Percentiles rank a stretch among this genome's conserved stretches.
phyloP scores from a whole-genome alignment of 139 green algal species.

The Chlorella sp. region DNA sequence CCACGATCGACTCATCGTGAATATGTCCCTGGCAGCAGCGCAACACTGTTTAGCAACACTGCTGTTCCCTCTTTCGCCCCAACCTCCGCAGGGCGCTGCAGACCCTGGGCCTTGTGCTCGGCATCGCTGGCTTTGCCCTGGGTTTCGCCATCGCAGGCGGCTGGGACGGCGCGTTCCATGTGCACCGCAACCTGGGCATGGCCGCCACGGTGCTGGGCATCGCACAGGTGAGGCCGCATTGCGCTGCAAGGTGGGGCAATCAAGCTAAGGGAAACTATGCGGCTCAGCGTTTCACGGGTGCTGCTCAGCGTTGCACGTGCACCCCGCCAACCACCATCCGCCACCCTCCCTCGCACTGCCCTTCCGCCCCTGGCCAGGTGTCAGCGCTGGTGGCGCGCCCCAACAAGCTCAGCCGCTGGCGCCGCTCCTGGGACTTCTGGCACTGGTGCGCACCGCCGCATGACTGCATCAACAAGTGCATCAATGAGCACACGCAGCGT shows the following conservation, averaged over 20 bases:
- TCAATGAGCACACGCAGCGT: too few species aligned
- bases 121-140: slow-evolving; percentile 24
- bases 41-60: too few species aligned
- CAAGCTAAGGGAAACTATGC: too few species aligned
- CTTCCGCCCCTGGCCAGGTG: not conserved
- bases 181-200: slow-evolving; percentile 43
- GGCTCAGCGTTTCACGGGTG: too few species aligned
- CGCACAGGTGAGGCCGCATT: slow-evolving; percentile 32
- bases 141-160: slow-evolving; percentile 8
- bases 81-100: slow-evolving; percentile 5
- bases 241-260: too few species aligned
- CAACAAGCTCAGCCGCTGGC: not conserved
- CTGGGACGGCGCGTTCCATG: slow-evolving; percentile 19
- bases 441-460: too few species aligned
- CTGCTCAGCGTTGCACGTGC: too few species aligned
- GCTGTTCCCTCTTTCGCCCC: not conserved
- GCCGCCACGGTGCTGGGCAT: slow-evolving; percentile 41
- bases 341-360: not conserved
- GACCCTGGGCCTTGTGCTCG: slow-evolving; percentile 28
- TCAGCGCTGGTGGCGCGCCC: not conserved
- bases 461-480: too few species aligned
- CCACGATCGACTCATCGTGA: too few species aligned
- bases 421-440: not conserved
- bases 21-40: too few species aligned
- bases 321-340: too few species aligned